Base-by-base conservation (phyloP, 2,329 filamentous ascomycete species). In the Fusarium hainanense region DNA sequence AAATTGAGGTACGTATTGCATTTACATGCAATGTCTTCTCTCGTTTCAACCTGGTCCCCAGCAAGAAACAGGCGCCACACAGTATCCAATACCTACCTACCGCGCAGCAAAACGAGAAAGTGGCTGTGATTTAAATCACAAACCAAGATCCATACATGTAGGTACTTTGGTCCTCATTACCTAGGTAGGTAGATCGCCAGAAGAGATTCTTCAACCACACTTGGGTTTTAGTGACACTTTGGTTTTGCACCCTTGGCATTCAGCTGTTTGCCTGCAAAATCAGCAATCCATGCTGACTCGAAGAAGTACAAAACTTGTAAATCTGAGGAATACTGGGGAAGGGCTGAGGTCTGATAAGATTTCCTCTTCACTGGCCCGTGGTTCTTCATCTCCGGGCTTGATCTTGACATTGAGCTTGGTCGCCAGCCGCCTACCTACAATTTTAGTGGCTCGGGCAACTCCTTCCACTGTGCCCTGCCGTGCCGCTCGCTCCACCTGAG, bases 401-500 rank as follows among this genome's bases (percentile, higher is more conserved):
- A 27, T 27, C 16, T 37, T 50, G 32, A 34, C 32, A 34, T 28
- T 28, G 28, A 30, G 32, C 21, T 27, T 25, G 48, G 48, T 10
- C 32, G 20, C 56, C 34, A 34, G 50, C 52, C 25, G 37, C 28
- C 43, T 65, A 32, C 41, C 40, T 68, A 32, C 41, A 44, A 52
- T 61, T 60, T 63, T 64, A 68, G 58, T 68, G 68, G 65, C 21
- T 42, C 41, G 43, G 55, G 30, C 48, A 21, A 44, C 49, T 54
- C 54, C 32, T 63, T 48, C 63, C 54, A 54, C 68, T 71, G 69
- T 68, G 63, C 52, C 66, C 44, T 58, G 62, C 51, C 30, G 40
- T 47, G 46, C 41, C 41, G 54, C 60, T 52, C 28, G 46, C 60
- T 65, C 52, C 69, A 70, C 60, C 32, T n/a, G n/a, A 51, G 32